Conservation (phyloP, 345 rosid species). For the Orychophragmus violaceus region DNA sequence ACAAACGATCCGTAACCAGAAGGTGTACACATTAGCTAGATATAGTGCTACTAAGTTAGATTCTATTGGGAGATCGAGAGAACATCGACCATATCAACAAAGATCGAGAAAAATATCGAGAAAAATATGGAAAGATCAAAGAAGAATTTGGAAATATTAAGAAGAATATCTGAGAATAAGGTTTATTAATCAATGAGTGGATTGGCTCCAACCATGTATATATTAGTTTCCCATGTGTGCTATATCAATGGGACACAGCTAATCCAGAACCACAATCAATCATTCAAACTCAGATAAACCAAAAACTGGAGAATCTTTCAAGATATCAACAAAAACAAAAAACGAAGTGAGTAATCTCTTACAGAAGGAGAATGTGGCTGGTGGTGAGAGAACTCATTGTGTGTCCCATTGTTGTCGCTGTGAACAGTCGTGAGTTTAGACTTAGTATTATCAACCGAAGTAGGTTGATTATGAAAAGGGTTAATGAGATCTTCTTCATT, state of each 20-base stretch:
- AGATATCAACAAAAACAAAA: background rate
- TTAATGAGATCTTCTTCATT: conserved; percentile 77
- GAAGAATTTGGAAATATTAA: too few relatives aligned
- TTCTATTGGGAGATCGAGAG: too few relatives aligned
- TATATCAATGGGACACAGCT: background rate
- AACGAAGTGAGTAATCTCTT: conserved; percentile 34
- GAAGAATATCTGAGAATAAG: too few relatives aligned
- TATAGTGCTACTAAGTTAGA: background rate
- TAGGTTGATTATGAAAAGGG: conserved; percentile 41
- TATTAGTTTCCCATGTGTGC: too few relatives aligned
- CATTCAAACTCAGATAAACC: background rate
- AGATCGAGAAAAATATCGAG: too few relatives aligned
- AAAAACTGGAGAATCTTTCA: background rate
- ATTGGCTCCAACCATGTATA: too few relatives aligned
- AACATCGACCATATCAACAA: too few relatives aligned
- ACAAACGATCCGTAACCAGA: background rate
- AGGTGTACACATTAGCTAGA: too few relatives aligned
- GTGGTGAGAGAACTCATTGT: conserved; percentile 34
- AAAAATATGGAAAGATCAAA: too few relatives aligned
- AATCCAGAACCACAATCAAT: background rate
- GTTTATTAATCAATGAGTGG: too few relatives aligned
- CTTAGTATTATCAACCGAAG: conserved; percentile 1
- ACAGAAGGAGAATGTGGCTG: conserved; percentile 44
- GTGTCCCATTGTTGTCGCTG: conserved; percentile 29
- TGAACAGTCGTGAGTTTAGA: conserved; percentile 30